Percentiles rank a stretch among this genome's conserved stretches.
Evolutionary conservation across 495 filamentous ascomycete species (phyloP).

Genomic region (Penicillium mononematosum): DNA sequence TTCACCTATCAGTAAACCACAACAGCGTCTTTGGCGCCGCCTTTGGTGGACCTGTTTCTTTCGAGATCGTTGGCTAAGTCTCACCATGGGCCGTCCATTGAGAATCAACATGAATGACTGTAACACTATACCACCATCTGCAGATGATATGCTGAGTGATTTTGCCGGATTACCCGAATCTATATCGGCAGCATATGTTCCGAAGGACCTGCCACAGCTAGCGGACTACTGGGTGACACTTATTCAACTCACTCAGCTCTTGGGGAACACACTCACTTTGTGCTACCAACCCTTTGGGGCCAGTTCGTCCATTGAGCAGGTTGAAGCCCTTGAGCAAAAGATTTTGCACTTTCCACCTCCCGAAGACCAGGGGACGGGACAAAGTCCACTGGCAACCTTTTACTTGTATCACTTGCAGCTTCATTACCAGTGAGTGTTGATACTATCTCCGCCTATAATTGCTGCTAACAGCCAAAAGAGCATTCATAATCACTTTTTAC

Average conservation of each 20-base stretch:
- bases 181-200: constrained; percentile 15
- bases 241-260: constrained; percentile 27
- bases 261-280: constrained; percentile 26
- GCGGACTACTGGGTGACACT: constrained; percentile 32
- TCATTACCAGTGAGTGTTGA: constrained; percentile 33
- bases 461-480: constrained; percentile 20
- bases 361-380: constrained; percentile 16
- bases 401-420: constrained; percentile 33
- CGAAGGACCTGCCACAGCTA: constrained; percentile 24
- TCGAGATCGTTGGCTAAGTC: constrained; percentile 41
- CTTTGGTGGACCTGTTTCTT: constrained; percentile 44
- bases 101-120: constrained; percentile 39
- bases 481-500: constrained; percentile 33
- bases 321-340: constrained; percentile 27
- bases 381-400: constrained; percentile 22
- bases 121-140: constrained; percentile 27
- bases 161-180: constrained; percentile 13
- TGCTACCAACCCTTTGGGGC: constrained; percentile 21
- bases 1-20: constrained; percentile 24
- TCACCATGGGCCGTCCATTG: constrained; percentile 36
- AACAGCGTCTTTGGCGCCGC: constrained; percentile 36
- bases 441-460: neutral
- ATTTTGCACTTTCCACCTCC: constrained; percentile 22
- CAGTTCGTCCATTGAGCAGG: constrained; percentile 15
- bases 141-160: constrained; percentile 33